A percentile compares a stretch with the other conserved stretches of the same genome.
phyloP scores from a whole-genome alignment of 1,284 basidiomycete species.

The Trichosporon ovoides region DNA sequence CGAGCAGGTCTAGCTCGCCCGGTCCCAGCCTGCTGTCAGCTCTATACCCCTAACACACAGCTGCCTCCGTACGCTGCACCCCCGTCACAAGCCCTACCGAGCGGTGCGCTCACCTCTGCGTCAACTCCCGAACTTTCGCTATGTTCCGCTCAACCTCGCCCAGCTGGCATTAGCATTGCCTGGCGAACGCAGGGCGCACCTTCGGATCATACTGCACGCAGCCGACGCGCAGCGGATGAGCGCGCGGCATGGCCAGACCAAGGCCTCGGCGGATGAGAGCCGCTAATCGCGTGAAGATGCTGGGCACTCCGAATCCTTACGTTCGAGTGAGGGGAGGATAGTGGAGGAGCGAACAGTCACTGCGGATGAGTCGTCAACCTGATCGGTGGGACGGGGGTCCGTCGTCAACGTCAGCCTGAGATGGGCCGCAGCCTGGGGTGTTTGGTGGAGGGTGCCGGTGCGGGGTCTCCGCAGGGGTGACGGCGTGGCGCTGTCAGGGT shows the following conservation, averaged over 20 bases:
- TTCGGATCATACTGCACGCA: slow-evolving; percentile 61
- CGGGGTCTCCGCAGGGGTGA: too few species aligned
- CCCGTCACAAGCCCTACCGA: too few species aligned
- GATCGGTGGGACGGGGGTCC: too few species aligned
- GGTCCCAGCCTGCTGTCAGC: slow-evolving; percentile 56
- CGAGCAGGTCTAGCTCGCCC: slow-evolving; percentile 71
- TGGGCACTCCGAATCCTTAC: too few species aligned
- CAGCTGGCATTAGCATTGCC: slow-evolving; percentile 52
- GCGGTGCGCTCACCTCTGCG: slow-evolving; percentile 55
- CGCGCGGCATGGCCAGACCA: neutral
- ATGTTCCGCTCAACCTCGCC: slow-evolving; percentile 68
- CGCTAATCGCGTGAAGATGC: neutral
- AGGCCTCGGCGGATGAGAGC: neutral
- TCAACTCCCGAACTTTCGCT: slow-evolving; percentile 59
- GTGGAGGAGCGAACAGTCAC: too few species aligned
- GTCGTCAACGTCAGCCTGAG: too few species aligned
- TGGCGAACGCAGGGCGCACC: slow-evolving; percentile 43
- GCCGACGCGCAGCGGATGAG: slow-evolving; percentile 51
- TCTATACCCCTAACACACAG: too few species aligned
- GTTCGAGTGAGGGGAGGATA: neutral
- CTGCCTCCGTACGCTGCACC: too few species aligned
- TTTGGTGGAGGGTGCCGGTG: too few species aligned
- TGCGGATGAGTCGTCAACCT: too few species aligned
- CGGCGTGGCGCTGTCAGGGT: too few species aligned
- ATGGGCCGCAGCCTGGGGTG: too few species aligned